Evolutionary conservation across 495 filamentous ascomycete species (phyloP), one percentile per base, ranked within the genome.

Genomic region (Physcia stellaris): DNA sequence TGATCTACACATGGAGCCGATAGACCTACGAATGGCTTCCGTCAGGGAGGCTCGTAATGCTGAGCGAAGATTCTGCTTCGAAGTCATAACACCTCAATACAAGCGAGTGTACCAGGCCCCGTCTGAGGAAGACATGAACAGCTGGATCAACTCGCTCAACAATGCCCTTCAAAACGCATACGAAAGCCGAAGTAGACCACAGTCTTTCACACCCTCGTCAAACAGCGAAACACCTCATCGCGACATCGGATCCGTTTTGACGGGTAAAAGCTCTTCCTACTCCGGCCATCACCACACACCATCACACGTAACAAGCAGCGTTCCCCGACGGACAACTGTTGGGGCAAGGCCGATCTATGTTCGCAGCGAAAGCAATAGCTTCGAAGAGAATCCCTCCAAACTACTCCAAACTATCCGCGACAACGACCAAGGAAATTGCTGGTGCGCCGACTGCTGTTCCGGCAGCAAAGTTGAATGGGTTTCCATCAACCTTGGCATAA

Each of bases 61-160:
- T 4, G 92, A 99, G 48, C 75, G 90, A 29, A 77, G 92, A 12
- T 99, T 99, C 61, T 95, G 88, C 57, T 99, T 96, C 52, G 90
- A 99, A 61, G 82, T 96, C 23, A 96, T 99, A 32, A 99, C 90
- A 1, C 90, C 90, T 20, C 83, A 94, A 19, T 99, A 76, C 61
- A 96, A 90, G 50, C 80, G 90, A 35, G 87, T 96, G 17, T 99
- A 95, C 50, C 90, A 99, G 59, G 92, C 90, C 45, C 92, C 88
- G 15, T 94, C 87, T 0, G 92, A 94, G 56, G 90, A 96, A 20
- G 90, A 99, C 50, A 94, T 96, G 88, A 82, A 76, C 47, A 87
- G 71, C 51, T 99, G 90, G 90, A 96, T 99, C 47, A 71, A 77
- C 15, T 82, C 90, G 22, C 88, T 99, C 59, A 96, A 96, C 56